These are phyloP conservation scores for Ustilago vetiveriae DNA, from an alignment of 1,284 basidiomycete species.

Conservation along the genomic window DNA sequence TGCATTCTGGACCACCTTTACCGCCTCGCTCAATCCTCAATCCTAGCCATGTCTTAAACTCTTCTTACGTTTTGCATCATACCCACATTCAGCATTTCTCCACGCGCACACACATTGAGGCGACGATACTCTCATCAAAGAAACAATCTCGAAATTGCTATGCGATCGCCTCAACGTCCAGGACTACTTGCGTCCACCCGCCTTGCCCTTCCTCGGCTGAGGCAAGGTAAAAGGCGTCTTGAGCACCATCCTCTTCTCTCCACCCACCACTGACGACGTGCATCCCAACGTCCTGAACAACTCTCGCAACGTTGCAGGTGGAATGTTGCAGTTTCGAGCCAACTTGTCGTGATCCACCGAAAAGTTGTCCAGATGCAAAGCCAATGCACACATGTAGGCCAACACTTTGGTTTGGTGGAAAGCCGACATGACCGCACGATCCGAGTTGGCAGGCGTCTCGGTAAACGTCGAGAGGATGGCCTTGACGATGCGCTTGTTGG, in stretches of 20 bases:
- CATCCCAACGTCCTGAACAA: constrained; percentile 52
- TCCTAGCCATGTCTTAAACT: background rate
- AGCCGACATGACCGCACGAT: constrained; percentile 41
- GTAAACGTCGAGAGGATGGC: constrained; percentile 30
- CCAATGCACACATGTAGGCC: constrained; percentile 60
- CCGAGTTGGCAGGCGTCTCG: constrained; percentile 33
- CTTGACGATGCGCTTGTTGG: constrained; percentile 39
- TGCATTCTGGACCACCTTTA: constrained; percentile 29
- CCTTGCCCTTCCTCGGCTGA: constrained; percentile 44
- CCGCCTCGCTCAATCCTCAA: constrained; percentile 6
- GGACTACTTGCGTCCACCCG: constrained; percentile 34
- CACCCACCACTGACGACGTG: constrained; percentile 37
- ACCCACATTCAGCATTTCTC: background rate
- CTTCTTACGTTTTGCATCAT: background rate
- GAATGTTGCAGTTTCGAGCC: constrained; percentile 37
- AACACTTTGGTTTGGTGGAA: constrained; percentile 57
- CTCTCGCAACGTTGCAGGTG: constrained; percentile 40
- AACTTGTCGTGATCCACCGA: constrained; percentile 48
- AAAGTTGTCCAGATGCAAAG: constrained; percentile 62
- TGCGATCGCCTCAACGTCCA: too few species aligned
- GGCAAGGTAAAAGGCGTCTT: constrained; percentile 49
- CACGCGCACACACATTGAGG: background rate
- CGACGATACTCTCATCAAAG: too few species aligned
- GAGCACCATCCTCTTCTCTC: constrained; percentile 51
- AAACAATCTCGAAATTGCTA: too few species aligned